Conservation (phyloP, 768 basidiomycete genomes). For the Tephrocybe rancida region DNA sequence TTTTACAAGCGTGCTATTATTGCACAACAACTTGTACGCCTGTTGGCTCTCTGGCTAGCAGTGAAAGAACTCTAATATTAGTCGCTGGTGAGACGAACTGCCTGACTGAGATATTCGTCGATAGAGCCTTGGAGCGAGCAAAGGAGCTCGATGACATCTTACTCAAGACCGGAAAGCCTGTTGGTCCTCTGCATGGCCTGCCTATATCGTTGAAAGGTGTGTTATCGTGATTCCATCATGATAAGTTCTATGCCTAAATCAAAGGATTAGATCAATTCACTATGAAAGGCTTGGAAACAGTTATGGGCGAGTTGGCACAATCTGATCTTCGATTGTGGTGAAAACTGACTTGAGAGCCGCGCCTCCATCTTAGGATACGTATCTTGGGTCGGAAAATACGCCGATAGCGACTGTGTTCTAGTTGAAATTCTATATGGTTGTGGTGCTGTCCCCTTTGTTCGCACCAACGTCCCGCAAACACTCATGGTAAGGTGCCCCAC, state of each 20-base stretch:
- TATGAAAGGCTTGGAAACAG: conserved; percentile 63
- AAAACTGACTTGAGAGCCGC: too few species aligned
- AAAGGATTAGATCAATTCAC: conserved; percentile 48
- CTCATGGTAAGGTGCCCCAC: conserved; percentile 39
- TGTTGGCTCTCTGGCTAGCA: background rate
- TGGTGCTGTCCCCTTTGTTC: conserved; percentile 62
- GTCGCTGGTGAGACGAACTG: conserved; percentile 42
- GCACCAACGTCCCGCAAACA: conserved; percentile 60
- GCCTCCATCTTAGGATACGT: conserved; percentile 52
- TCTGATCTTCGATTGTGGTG: background rate
- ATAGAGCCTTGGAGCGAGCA: conserved; percentile 50
- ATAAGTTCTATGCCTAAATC: background rate
- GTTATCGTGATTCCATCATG: background rate
- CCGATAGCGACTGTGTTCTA: conserved; percentile 50
- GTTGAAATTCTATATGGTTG: conserved; percentile 53
- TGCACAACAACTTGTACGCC: conserved; percentile 64
- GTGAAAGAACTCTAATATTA: background rate
- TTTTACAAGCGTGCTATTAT: conserved; percentile 70
- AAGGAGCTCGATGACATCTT: conserved; percentile 51
- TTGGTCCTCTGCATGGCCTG: conserved; percentile 54
- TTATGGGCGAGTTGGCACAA: conserved; percentile 21
- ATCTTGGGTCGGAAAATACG: conserved; percentile 50
- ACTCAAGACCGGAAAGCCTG: conserved; percentile 43
- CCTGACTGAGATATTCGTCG: conserved; percentile 60
- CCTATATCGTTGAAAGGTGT: conserved; percentile 45